Conservation (phyloP, 495 filamentous ascomycete species). For the Xylaria telfairii region DNA sequence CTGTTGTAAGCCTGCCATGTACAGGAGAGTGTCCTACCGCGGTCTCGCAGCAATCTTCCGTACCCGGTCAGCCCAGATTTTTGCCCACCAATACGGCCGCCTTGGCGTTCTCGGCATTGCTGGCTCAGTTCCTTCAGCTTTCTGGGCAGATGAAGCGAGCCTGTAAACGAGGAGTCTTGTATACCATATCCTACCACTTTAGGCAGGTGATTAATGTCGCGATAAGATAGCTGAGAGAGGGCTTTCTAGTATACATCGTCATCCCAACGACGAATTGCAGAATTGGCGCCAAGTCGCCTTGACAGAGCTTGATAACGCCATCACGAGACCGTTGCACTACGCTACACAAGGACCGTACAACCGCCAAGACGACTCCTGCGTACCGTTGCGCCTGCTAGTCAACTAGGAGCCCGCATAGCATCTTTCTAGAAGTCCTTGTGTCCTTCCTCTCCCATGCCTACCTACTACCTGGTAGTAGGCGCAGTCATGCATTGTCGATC, state of each 20-base stretch:
- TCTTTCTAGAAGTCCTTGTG: slow-evolving; percentile 21
- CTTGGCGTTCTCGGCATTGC: slow-evolving; percentile 19
- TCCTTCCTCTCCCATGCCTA: slow-evolving; percentile 2
- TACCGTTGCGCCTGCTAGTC: slow-evolving; percentile 3
- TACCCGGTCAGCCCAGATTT: slow-evolving; percentile 2
- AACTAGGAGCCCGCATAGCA: background rate
- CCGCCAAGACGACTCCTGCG: background rate
- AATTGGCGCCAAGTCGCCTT: slow-evolving; percentile 10
- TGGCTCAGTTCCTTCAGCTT: slow-evolving; percentile 17
- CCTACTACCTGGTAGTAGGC: background rate
- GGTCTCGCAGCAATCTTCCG: background rate
- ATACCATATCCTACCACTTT: slow-evolving; percentile 15
- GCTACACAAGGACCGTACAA: background rate
- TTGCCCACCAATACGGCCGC: slow-evolving; percentile 13
- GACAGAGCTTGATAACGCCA: slow-evolving; percentile 23
- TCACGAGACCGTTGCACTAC: slow-evolving; percentile 6
- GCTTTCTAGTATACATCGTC: background rate
- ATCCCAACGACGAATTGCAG: background rate
- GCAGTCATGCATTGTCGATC: background rate
- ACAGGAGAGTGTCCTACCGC: background rate
- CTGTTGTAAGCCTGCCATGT: background rate
- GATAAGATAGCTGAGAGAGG: slow-evolving; percentile 15
- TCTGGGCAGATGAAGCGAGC: slow-evolving; percentile 15
- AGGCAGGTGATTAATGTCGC: slow-evolving; percentile 16
- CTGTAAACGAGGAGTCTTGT: background rate